A percentile compares a stretch with the other conserved stretches of the same genome.
These are phyloP conservation scores for Alternaria angustiovoidea DNA, from an alignment of 2,329 filamentous ascomycete genomes.

Conservation along the genomic window DNA sequence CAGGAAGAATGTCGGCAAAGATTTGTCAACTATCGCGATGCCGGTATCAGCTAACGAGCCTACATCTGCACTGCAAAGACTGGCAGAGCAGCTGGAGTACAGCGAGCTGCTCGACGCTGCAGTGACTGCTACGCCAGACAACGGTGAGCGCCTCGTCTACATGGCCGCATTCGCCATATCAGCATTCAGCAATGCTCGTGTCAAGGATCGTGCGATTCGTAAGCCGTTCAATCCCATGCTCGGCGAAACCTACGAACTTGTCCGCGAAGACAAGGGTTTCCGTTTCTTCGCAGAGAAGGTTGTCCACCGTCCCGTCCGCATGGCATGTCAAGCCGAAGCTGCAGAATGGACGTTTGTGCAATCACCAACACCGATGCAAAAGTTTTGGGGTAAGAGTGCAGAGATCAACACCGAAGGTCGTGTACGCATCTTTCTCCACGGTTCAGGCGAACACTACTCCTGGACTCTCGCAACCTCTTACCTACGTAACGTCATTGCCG, in stretches of 20 bases:
- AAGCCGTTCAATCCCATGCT: slow-evolving; percentile 98
- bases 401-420: slow-evolving; percentile 94
- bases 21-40: slow-evolving; percentile 96
- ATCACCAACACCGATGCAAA: slow-evolving; percentile 86
- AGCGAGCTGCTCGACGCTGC: slow-evolving; percentile 80
- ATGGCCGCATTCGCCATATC: slow-evolving; percentile 92
- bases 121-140: slow-evolving; percentile 59
- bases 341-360: slow-evolving; percentile 86
- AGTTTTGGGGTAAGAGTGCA: slow-evolving; percentile 98
- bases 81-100: slow-evolving; percentile 92
- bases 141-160: slow-evolving; percentile 78
- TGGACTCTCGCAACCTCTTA: slow-evolving; percentile 92
- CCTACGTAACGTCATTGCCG: slow-evolving; percentile 93
- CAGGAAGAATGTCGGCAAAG: slow-evolving; percentile 97
- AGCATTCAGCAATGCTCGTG: slow-evolving; percentile 79
- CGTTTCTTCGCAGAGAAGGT: slow-evolving; percentile 96
- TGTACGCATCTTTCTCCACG: slow-evolving; percentile 78
- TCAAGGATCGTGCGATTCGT: slow-evolving; percentile 89
- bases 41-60: slow-evolving; percentile 97
- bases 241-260: slow-evolving; percentile 92
- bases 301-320: slow-evolving; percentile 86
- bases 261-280: slow-evolving; percentile 86
- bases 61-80: slow-evolving; percentile 83
- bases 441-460: slow-evolving; percentile 81
- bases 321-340: slow-evolving; percentile 92